A percentile compares a stretch with the other conserved stretches of the same genome.
Evolutionary conservation across 805 yeast genomes (phyloP).

Genomic region (Candida vartiovaarae): DNA sequence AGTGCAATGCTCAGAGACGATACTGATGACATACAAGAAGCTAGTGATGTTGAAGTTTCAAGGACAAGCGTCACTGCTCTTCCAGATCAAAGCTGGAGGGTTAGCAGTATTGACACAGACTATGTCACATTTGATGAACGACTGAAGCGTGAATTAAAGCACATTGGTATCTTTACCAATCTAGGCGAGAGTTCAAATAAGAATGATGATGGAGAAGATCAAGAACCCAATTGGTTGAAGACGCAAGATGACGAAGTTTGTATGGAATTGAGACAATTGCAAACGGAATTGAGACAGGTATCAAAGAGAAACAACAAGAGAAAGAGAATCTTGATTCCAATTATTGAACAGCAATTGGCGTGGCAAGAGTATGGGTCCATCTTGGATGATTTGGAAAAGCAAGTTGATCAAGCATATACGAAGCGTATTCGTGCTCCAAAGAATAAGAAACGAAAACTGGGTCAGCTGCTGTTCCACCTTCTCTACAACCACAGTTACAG

Average conservation of each 20-base stretch:
- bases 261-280: conserved; percentile 70
- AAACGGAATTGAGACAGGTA: conserved; percentile 55
- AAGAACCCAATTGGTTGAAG: conserved; percentile 55
- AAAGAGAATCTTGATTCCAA: conserved; percentile 58
- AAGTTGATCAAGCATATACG: conserved; percentile 88
- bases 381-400: conserved; percentile 90
- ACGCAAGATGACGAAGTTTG: conserved; percentile 94
- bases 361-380: conserved; percentile 92
- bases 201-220: conserved; percentile 21
- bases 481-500: conserved; percentile 22
- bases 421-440: conserved; percentile 73
- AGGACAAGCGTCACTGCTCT: conserved; percentile 22
- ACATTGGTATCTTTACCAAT: conserved; percentile 83
- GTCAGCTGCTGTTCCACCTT: conserved; percentile 21
- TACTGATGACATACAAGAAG: conserved; percentile 9
- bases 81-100: conserved; percentile 41
- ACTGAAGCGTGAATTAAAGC: conserved; percentile 76
- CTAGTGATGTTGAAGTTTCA: conserved; percentile 23
- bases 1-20: conserved; percentile 64
- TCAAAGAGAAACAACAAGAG: conserved; percentile 59
- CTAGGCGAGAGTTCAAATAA: conserved; percentile 19
- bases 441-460: conserved; percentile 32
- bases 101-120: conserved; percentile 44
- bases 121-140: conserved; percentile 83
- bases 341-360: conserved; percentile 82